Base-by-base conservation (phyloP, 495 filamentous ascomycete species). In the Lindgomyces ingoldianus region DNA sequence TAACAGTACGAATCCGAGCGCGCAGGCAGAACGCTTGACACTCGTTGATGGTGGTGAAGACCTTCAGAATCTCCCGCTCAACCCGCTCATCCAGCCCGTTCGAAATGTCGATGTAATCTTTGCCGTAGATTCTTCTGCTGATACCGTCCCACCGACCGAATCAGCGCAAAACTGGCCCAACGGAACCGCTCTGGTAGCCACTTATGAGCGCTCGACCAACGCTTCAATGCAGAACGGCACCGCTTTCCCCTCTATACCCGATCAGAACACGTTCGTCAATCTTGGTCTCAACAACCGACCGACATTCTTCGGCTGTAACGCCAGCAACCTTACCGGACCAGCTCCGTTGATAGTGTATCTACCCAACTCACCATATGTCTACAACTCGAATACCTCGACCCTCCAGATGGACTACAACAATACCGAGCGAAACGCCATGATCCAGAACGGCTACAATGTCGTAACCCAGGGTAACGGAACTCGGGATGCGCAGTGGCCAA, bases 301-400 rank as follows among this genome's bases (percentile, higher is more conserved):
- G 0, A 91, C 91, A 9, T 96, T 98, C 80, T 98, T 98, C 76
- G 93, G 93, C 62, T 98, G 93, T 79, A 77, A 93, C 76, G 80
- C 78, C 44, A 75, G 78, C 59, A 94, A 96, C 75, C 81, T 86
- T 49, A 83, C 86, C 3, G 57, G 69, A 57, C 65, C 69, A 0
- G 77, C 87, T 0, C 93, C 93, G 0, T 69, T 97, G 27, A 75
- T 98, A 62, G 89, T 98, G 60, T 98, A 97, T 76, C 67, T 98
- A n/a, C 89, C 93, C 52, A 96, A 96, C 74, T 76, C 82, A 14
- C 93, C 93, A 0, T 96, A 94, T 76, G 84, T 82, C 42, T 81
- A 80, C 65, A 67, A 80, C 46, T 87, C 83, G 69, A 97, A 97
- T 76, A 76, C 86, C 3, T 86, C 86, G 2, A 97, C 94, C 36